Base-by-base conservation (phyloP, 1,284 basidiomycete species). In the Tylopilus orsonianus region DNA sequence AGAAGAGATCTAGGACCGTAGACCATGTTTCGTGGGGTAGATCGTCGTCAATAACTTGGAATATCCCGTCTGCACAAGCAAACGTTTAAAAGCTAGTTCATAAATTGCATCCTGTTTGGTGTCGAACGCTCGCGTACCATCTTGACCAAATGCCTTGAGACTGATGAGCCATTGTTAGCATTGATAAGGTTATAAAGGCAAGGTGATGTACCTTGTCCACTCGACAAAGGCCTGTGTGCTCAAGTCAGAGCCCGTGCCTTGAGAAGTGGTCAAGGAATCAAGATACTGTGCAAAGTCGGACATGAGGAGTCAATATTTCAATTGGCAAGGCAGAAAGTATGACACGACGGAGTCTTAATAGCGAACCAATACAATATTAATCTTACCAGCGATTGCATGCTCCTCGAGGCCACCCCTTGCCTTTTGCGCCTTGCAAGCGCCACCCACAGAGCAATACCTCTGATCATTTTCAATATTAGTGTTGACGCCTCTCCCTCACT, bases 1-100 rank as follows among this genome's bases (percentile, higher is more conserved):
- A 34, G 41, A 68, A 68, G 42, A 58, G 8, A 43, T 68, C 59
- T 30, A 71, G 46, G 37, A 71, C 59, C 18, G 69, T 64, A n/a
- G 51, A 34, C 56, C 54, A 62, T 13, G 54, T 34, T 40, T 49
- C 50, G 13, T 60, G 56, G 10, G 19, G 23, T 16, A 32, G 13
- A 44, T 61, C 50, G 16, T 48, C 53, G 29, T 62, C 60, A 6
- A 30, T 16, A 8, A 36, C 19, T 9, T 47, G 53, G 13, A 29
- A 13, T 2, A n/a, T 26, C 18, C n/a, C 47, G 49, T 60, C 65
- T 67, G 41, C 12, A 8, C 23, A 35, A 30, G 37, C 23, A 5
- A 46, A 26, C 16, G 22, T 34, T 66, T 20, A 56, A 47, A 9
- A 27, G 14, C 14, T 27, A 14, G 29, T 13, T 4, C 8, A 30